Evolutionary conservation across 2,329 filamentous ascomycete genomes (phyloP).

Genomic region (Aspergillus fructus): DNA sequence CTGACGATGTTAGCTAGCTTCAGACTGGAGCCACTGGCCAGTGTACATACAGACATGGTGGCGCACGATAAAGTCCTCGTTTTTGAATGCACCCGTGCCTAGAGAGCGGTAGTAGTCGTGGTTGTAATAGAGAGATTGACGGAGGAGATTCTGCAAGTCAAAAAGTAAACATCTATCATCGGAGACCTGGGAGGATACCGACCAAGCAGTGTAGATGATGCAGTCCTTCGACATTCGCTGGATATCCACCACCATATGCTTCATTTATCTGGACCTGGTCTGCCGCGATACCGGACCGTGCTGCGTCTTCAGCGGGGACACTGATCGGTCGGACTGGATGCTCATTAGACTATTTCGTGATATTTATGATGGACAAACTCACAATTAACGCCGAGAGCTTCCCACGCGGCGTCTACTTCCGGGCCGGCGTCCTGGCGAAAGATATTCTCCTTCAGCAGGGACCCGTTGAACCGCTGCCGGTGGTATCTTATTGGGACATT

Average conservation of each 20-base stretch:
- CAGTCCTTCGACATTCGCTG: slow-evolving; percentile 32
- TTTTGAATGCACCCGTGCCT: slow-evolving; percentile 55
- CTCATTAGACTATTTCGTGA: background rate
- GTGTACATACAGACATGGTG: slow-evolving; percentile 56
- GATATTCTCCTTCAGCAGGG: slow-evolving; percentile 54
- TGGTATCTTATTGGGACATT: slow-evolving; percentile 46
- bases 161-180: too few species aligned
- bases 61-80: slow-evolving; percentile 55
- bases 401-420: slow-evolving; percentile 60
- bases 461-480: slow-evolving; percentile 54
- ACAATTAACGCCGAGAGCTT: slow-evolving; percentile 53
- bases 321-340: slow-evolving; percentile 47
- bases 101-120: slow-evolving; percentile 56
- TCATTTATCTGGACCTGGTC: slow-evolving; percentile 57
- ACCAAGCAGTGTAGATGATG: slow-evolving; percentile 54
- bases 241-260: slow-evolving; percentile 59
- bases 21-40: too few species aligned
- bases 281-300: slow-evolving; percentile 50
- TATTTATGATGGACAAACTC: background rate
- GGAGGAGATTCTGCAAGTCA: slow-evolving; percentile 53
- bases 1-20: slow-evolving; percentile 23
- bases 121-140: slow-evolving; percentile 60
- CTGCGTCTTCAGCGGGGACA: slow-evolving; percentile 52
- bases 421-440: slow-evolving; percentile 53
- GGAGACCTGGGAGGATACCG: slow-evolving; percentile 4